Base-by-base conservation (phyloP, 2,329 filamentous ascomycete species). In the Neospermospora avenae region DNA sequence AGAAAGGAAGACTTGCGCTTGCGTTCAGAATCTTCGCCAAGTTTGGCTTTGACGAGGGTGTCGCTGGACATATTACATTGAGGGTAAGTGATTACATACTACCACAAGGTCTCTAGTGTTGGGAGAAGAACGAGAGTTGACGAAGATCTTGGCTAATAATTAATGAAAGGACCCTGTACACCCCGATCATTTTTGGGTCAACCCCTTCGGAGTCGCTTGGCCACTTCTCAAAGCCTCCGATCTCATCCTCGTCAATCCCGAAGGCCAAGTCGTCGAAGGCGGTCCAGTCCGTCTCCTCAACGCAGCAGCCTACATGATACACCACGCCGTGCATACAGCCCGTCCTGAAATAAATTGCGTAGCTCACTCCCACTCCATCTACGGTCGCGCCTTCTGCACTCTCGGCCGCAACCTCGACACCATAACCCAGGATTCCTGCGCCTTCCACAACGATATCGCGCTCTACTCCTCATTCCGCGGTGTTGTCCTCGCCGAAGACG, bases 221-320 rank as follows among this genome's bases (percentile, higher is more conserved):
- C 70, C 70, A 8, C 59, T 71, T 1, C 82, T 89, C 45, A 86
- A 83, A 59, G 78, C 80, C 0, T 86, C 83, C 0, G 85, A 90
- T 64, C 77, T 90, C n/a, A 88, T 90, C 57, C 82, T 81, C 16
- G 86, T 90, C 1, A 78, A 87, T 66, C 77, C 84, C 54, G 71
- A 80, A 0, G 87, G 87, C 1, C 74, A 83, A 24, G 80, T 89
- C 24, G 81, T 90, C 34, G 86, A 84, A 11, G 86, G 86, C 3
- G 86, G 86, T 0, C 69, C 73, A 11, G 61, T 63, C 31, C 64
- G 71, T 20, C 60, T 70, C 3, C 54, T 73, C 1, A 73, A 73
- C 31, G 66, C 64, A 51, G 71, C 71, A 53, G 83, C 82, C 1
- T 85, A 84, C 66, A 81, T 83, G 74, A 86, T 86, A 57, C 83